Evolutionary conservation across 2,329 filamentous ascomycete species (phyloP), one percentile per base, ranked within the genome.

Genomic region (Colletotrichum sp.): DNA sequence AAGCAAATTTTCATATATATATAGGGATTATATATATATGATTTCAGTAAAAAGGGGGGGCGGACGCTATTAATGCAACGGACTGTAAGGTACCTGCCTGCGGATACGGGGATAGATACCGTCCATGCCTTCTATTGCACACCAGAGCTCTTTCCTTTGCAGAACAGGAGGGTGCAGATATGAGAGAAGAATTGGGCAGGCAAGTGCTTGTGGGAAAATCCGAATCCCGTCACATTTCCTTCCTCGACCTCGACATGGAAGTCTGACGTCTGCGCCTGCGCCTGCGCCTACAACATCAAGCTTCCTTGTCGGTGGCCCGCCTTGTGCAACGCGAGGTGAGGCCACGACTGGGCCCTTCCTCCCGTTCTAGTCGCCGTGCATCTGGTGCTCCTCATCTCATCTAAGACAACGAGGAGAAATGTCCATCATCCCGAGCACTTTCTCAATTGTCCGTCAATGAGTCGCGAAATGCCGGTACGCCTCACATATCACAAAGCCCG

Each of bases 401-500:
- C 57, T 59, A n/a, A 59, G 57, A 59, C 57, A 59, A 34, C 34
- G 57, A 21, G 43, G 43, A 51, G 57, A 57, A 29, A 29, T 57
- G 54, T 57, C 27, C 54, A 57, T 29, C 54, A 18, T 57, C 54
- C n/a, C 21, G 21, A 33, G 33, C 36, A n/a, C 24, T 31, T 54
- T 29, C 21, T 54, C 8, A 33, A 24, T 29, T 36, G 13, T 34
- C 27, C 38, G 18, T 47, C 47, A 11, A 62, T 16, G 29, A 43
- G 29, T 47, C 16, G 43, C 31, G 18, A 57, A 62, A 24, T 57
- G 57, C 43, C 64, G 55, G 31, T 33, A 54, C 24, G 51, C 38
- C 67, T 70, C 70, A 73, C 55, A 62, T 66, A n/a, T 66, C 54
- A 70, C 61, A 70, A 66, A 34, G 31, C 38, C 55, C 61, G 34